Evolutionary conservation across 495 filamentous ascomycete species (phyloP).

Genomic region (Lophium mytilinum): DNA sequence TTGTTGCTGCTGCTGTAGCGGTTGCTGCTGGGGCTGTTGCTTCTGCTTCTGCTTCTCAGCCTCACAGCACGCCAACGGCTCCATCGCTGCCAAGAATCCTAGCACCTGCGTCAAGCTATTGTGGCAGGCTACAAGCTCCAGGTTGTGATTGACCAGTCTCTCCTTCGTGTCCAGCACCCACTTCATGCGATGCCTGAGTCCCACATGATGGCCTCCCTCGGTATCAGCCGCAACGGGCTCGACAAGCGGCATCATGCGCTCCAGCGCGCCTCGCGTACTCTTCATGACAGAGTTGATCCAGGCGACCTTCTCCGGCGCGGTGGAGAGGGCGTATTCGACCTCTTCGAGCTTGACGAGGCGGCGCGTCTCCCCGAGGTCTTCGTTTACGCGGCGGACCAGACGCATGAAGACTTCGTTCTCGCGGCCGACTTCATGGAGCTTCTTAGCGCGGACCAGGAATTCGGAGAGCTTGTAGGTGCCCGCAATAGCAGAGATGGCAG

Average conservation of each 20-base stretch:
- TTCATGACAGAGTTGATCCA: background rate
- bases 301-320: background rate
- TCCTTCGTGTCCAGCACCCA: slow-evolving; percentile 1
- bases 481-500: background rate
- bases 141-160: background rate
- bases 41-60: background rate
- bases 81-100: background rate
- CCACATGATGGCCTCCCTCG: background rate
- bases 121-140: background rate
- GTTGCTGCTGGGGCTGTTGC: no score
- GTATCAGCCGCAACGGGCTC: background rate
- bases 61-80: background rate
- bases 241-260: background rate
- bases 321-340: slow-evolving; percentile 2
- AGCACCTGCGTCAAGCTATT: background rate
- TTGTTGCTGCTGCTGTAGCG: no score
- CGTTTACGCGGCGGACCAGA: background rate
- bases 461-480: slow-evolving; percentile 5
- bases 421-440: slow-evolving; percentile 1
- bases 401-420: slow-evolving; percentile 6
- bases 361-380: slow-evolving; percentile 1
- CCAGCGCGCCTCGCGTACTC: background rate
- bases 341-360: background rate
- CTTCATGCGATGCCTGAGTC: background rate
- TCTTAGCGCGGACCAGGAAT: background rate